Conservation (phyloP, 345 rosid species). For the Euphorbia peplus region DNA sequence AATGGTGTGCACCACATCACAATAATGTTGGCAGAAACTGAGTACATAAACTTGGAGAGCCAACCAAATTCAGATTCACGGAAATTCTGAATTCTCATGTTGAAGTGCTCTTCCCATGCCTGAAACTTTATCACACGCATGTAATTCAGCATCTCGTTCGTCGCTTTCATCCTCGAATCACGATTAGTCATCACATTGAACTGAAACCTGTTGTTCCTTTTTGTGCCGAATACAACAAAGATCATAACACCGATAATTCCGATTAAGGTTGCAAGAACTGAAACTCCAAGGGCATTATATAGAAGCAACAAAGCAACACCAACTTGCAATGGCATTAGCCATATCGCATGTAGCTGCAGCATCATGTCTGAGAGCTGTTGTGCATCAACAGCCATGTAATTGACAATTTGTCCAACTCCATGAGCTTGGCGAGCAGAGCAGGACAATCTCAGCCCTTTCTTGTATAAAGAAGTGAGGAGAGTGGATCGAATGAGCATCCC, state of each 20-base stretch:
- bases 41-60: slow-evolving; percentile 80
- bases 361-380: slow-evolving; percentile 98
- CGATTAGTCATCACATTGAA: slow-evolving; percentile 66
- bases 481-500: slow-evolving; percentile 90
- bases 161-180: slow-evolving; percentile 89
- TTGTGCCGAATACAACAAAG: slow-evolving; percentile 51
- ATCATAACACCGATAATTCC: slow-evolving; percentile 50
- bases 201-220: slow-evolving; percentile 63
- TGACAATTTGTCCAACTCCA: slow-evolving; percentile 94
- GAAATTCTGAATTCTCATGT: slow-evolving; percentile 62
- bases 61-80: slow-evolving; percentile 73
- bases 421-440: slow-evolving; percentile 89
- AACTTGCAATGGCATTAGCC: slow-evolving; percentile 87
- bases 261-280: slow-evolving; percentile 49
- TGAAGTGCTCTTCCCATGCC: slow-evolving; percentile 94
- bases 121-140: slow-evolving; percentile 96
- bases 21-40: slow-evolving; percentile 56
- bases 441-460: slow-evolving; percentile 66
- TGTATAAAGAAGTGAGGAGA: slow-evolving; percentile 76
- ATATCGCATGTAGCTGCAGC: slow-evolving; percentile 85
- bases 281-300: slow-evolving; percentile 57
- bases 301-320: slow-evolving; percentile 63
- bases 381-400: slow-evolving; percentile 97
- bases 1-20: slow-evolving; percentile 87
- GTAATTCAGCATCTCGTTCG: slow-evolving; percentile 85